These are phyloP conservation scores for Alliaria petiolata DNA, from an alignment of 345 rosid species.

Conservation along the genomic window DNA sequence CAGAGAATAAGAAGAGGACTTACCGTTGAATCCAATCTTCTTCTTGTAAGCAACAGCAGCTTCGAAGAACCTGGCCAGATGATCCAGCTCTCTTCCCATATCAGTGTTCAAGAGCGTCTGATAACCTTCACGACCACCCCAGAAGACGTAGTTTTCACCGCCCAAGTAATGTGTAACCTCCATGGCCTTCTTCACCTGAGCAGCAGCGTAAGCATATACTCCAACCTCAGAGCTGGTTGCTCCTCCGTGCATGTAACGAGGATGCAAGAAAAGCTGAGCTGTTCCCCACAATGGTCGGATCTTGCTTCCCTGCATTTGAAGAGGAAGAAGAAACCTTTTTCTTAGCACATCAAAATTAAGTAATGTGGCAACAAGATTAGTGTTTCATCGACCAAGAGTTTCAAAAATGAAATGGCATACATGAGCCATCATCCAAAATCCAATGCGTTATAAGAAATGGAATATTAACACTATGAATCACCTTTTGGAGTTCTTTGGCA, in stretches of 20 bases:
- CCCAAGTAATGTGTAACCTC: slow-evolving; percentile 95
- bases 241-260: slow-evolving; percentile 97
- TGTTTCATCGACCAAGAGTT: neutral
- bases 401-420: neutral
- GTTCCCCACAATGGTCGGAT: slow-evolving; percentile 91
- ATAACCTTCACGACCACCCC: slow-evolving; percentile 99
- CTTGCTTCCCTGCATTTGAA: slow-evolving; percentile 56
- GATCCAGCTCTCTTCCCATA: slow-evolving; percentile 93
- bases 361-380: neutral
- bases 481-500: slow-evolving; percentile 83
- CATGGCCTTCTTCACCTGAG: slow-evolving; percentile 96
- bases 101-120: slow-evolving; percentile 91
- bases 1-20: neutral
- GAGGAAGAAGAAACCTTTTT: neutral
- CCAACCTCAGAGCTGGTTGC: slow-evolving; percentile 92
- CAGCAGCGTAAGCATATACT: slow-evolving; percentile 93
- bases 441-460: neutral
- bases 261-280: slow-evolving; percentile 92
- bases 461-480: slow-evolving; percentile 27
- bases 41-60: slow-evolving; percentile 89
- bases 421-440: neutral
- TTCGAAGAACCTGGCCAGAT: slow-evolving; percentile 79
- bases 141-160: slow-evolving; percentile 97
- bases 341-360: slow-evolving; percentile 3
- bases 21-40: slow-evolving; percentile 95